Evolutionary conservation across 345 rosid genomes (phyloP).

Genomic region (Euphorbia peplus): DNA sequence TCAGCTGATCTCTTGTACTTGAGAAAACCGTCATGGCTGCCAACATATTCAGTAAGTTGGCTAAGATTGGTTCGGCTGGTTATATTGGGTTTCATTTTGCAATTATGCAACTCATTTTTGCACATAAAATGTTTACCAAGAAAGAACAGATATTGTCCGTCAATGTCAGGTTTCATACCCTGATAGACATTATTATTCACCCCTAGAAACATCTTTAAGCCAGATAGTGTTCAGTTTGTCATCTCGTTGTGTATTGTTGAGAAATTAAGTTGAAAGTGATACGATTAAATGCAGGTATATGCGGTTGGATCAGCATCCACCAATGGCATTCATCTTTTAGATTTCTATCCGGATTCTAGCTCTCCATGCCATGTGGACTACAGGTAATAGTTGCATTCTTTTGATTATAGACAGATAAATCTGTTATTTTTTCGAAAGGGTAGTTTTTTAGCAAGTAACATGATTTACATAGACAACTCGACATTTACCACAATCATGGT

Average conservation of each 20-base stretch:
- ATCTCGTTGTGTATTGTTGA: background rate
- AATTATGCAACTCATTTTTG: background rate
- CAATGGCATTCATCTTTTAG: conserved; percentile 82
- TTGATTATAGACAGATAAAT: too few relatives aligned
- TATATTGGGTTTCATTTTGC: background rate
- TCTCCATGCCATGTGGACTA: conserved; percentile 90
- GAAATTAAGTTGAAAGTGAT: conserved; percentile 4
- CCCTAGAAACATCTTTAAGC: background rate
- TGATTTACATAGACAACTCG: too few relatives aligned
- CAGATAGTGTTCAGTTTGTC: background rate
- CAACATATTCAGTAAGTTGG: conserved; percentile 66
- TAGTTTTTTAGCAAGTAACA: too few relatives aligned
- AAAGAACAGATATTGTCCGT: background rate
- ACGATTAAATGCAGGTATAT: conserved; percentile 51
- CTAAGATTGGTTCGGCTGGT: conserved; percentile 1
- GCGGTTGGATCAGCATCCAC: conserved; percentile 70
- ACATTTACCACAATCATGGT: too few relatives aligned
- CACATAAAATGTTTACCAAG: background rate
- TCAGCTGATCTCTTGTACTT: conserved; percentile 39
- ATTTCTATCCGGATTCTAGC: conserved; percentile 68
- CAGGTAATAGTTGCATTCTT: conserved; percentile 36
- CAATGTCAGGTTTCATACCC: background rate
- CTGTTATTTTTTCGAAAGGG: too few relatives aligned
- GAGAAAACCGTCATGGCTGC: conserved; percentile 87
- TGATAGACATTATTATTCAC: background rate